Evolutionary conservation across 2,329 filamentous ascomycete genomes (phyloP).

Genomic region (Pestalotiopsis sp.): DNA sequence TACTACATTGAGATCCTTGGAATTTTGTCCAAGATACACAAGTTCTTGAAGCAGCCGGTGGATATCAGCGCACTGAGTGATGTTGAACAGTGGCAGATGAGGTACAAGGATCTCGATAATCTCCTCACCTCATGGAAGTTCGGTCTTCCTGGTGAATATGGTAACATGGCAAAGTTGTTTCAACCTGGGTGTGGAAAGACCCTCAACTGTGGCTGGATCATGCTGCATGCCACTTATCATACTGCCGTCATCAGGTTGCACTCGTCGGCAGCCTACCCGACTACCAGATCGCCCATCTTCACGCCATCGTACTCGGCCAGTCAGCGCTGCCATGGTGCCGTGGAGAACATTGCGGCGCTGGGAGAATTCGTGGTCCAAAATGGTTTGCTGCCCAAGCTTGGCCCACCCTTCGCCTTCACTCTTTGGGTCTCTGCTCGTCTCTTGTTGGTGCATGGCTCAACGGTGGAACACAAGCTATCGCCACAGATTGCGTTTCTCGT

Average conservation of each 20-base stretch:
- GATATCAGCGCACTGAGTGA: conserved; percentile 84
- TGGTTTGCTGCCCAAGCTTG: conserved; percentile 76
- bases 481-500: conserved; percentile 82
- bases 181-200: conserved; percentile 68
- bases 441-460: conserved; percentile 86
- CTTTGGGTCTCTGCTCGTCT: conserved; percentile 90
- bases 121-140: conserved; percentile 83
- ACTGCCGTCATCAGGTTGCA: conserved; percentile 89
- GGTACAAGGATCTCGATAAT: conserved; percentile 83
- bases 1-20: conserved; percentile 90
- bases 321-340: conserved; percentile 80
- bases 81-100: conserved; percentile 86
- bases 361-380: conserved; percentile 78
- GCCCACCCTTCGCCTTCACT: conserved; percentile 89
- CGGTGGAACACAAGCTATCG: conserved; percentile 81
- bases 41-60: conserved; percentile 85
- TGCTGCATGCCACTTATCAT: conserved; percentile 89
- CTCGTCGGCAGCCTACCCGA: conserved; percentile 91
- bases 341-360: conserved; percentile 79
- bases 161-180: conserved; percentile 80
- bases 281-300: conserved; percentile 85
- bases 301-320: conserved; percentile 85
- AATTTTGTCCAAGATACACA: conserved; percentile 84
- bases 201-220: conserved; percentile 83
- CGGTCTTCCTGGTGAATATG: conserved; percentile 79